Evolutionary conservation across 2,329 filamentous ascomycete genomes (phyloP).

Genomic region (Amauroascus niger): DNA sequence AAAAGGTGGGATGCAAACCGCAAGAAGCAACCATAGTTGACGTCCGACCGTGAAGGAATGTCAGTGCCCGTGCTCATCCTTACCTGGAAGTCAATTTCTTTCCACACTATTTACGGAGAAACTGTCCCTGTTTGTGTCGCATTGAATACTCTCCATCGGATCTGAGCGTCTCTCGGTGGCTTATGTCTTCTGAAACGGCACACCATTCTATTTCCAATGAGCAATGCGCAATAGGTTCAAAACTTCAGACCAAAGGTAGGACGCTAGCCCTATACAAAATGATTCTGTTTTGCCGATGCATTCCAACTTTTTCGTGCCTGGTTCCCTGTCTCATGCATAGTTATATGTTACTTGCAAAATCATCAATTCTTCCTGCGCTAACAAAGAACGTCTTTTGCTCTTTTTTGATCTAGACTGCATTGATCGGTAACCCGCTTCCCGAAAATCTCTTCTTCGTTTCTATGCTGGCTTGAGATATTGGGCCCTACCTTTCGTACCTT

Average conservation of each 20-base stretch:
- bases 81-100: background rate
- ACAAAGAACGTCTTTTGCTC: background rate
- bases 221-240: conserved; percentile 1
- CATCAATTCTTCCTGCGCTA: background rate
- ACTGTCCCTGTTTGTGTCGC: conserved; percentile 1
- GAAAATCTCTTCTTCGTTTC: background rate
- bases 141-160: background rate
- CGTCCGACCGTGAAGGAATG: background rate
- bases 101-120: background rate
- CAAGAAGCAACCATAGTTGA: conserved; percentile 1
- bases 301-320: background rate
- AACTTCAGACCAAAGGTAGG: conserved; percentile 2
- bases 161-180: background rate
- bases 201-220: background rate
- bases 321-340: background rate
- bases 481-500: background rate
- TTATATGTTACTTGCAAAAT: background rate
- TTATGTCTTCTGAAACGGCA: conserved; percentile 1
- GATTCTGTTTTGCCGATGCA: background rate
- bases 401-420: background rate
- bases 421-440: background rate
- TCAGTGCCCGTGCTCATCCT: background rate
- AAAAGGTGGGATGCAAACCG: background rate
- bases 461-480: background rate
- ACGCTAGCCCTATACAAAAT: background rate